Conservation (phyloP, 768 basidiomycete species). For the Leccinum sublutescens region DNA sequence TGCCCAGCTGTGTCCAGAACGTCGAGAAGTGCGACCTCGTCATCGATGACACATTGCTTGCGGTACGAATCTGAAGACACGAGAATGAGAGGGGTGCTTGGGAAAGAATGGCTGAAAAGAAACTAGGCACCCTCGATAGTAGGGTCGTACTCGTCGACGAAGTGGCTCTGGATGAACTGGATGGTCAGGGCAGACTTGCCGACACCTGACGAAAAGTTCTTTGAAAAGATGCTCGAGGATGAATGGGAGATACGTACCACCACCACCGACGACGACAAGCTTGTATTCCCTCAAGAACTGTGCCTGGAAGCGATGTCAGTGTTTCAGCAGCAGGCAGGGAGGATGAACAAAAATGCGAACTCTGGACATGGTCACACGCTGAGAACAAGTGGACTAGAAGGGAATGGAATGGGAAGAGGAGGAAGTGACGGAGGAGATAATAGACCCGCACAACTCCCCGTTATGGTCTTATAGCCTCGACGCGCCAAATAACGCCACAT, state of each 20-base stretch:
- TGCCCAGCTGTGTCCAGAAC: slow-evolving; percentile 97
- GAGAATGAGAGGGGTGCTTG: not conserved
- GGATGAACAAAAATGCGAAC: not conserved
- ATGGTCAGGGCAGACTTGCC: slow-evolving; percentile 95
- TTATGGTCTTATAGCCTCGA: slow-evolving; percentile 14
- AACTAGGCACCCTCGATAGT: slow-evolving; percentile 78
- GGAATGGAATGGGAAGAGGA: slow-evolving; percentile 2
- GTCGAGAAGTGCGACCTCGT: slow-evolving; percentile 96
- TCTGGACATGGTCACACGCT: slow-evolving; percentile 3
- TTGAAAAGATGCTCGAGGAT: not conserved
- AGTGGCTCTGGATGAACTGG: slow-evolving; percentile 96
- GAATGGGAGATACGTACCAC: slow-evolving; percentile 62
- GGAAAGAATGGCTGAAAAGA: not conserved
- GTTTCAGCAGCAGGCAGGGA: not conserved
- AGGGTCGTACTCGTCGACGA: slow-evolving; percentile 92
- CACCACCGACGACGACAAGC: slow-evolving; percentile 97
- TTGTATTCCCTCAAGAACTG: slow-evolving; percentile 97
- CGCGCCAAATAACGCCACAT: slow-evolving; percentile 29
- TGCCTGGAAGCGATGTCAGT: slow-evolving; percentile 45
- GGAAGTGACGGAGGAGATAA: slow-evolving; percentile 7
- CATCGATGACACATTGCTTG: slow-evolving; percentile 96
- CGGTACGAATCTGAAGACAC: slow-evolving; percentile 79
- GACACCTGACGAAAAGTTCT: slow-evolving; percentile 24
- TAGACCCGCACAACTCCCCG: slow-evolving; percentile 1
- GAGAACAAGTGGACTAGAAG: not conserved